phyloP scores from a whole-genome alignment of 2,329 filamentous ascomycete genomes.

The Pseudomassariella vexata region DNA sequence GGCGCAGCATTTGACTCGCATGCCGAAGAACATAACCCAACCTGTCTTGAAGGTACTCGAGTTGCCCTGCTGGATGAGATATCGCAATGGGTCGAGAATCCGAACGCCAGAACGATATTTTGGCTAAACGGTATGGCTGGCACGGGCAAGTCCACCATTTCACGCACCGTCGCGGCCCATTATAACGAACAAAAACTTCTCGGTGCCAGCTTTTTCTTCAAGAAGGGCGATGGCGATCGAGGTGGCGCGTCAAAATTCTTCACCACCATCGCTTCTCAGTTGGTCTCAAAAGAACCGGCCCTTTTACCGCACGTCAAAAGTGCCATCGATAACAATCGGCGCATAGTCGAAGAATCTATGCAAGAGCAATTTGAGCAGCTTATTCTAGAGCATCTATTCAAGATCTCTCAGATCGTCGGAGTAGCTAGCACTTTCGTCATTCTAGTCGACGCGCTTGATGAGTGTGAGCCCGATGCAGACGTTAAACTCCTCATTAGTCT shows the following conservation, averaged over 20 bases:
- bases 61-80: background rate
- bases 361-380: conserved; percentile 35
- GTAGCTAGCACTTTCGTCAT: conserved; percentile 6
- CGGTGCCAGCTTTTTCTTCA: conserved; percentile 36
- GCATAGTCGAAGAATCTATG: conserved; percentile 19
- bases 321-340: conserved; percentile 23
- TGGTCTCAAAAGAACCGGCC: conserved; percentile 20
- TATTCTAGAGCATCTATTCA: conserved; percentile 26
- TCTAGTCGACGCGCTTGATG: conserved; percentile 28
- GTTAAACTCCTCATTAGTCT: conserved; percentile 21
- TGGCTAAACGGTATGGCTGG: conserved; percentile 33
- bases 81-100: conserved; percentile 1
- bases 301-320: conserved; percentile 19
- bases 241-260: conserved; percentile 28
- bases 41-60: conserved; percentile 1
- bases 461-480: conserved; percentile 23
- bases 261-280: conserved; percentile 29
- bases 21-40: background rate
- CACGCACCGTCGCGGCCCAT: conserved; percentile 22
- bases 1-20: conserved; percentile 1
- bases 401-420: background rate
- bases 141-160: conserved; percentile 34
- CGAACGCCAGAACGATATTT: background rate
- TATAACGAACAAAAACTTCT: conserved; percentile 6
- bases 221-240: conserved; percentile 31